Percentiles rank a stretch among this genome's conserved stretches.
These are phyloP conservation scores for Saturnispora dispora DNA, from an alignment of 805 yeast genomes.

Conservation along the genomic window DNA sequence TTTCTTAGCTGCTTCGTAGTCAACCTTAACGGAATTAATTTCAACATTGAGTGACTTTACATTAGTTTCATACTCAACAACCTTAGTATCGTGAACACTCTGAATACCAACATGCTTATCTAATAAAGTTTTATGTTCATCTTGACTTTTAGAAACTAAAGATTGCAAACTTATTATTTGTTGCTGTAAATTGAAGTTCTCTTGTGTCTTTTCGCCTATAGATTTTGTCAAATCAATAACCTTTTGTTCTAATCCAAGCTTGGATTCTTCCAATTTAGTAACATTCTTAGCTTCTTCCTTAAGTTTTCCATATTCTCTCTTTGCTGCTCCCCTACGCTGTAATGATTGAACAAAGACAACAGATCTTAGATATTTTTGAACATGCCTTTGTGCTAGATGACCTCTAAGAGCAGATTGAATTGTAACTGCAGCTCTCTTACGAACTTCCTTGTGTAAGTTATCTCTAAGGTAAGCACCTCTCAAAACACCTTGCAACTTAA, in stretches of 20 bases:
- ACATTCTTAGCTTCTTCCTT: conserved; percentile 89
- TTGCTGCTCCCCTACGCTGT: conserved; percentile 69
- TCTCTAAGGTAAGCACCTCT: conserved; percentile 49
- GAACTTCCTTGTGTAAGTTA: conserved; percentile 39
- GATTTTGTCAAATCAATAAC: conserved; percentile 92
- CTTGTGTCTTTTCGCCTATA: conserved; percentile 68
- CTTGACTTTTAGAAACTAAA: conserved; percentile 45
- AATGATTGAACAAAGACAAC: conserved; percentile 69
- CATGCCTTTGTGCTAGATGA: conserved; percentile 46
- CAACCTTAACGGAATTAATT: conserved; percentile 43
- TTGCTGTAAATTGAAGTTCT: conserved; percentile 60
- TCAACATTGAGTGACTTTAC: conserved; percentile 46
- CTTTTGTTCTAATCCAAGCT: conserved; percentile 90
- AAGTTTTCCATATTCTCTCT: conserved; percentile 48
- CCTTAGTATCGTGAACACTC: conserved; percentile 36
- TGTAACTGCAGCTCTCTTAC: conserved; percentile 53
- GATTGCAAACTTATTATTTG: conserved; percentile 49
- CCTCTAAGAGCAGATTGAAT: conserved; percentile 76
- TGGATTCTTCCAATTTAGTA: conserved; percentile 80
- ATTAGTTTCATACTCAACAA: conserved; percentile 39
- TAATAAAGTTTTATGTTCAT: conserved; percentile 45
- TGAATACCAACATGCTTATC: conserved; percentile 46
- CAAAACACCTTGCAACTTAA: conserved; percentile 37
- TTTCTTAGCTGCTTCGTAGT: conserved; percentile 47
- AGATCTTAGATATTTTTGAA: conserved; percentile 38